Conservation (phyloP, 2,329 filamentous ascomycete species). For the Pseudocercospora macadamiae region DNA sequence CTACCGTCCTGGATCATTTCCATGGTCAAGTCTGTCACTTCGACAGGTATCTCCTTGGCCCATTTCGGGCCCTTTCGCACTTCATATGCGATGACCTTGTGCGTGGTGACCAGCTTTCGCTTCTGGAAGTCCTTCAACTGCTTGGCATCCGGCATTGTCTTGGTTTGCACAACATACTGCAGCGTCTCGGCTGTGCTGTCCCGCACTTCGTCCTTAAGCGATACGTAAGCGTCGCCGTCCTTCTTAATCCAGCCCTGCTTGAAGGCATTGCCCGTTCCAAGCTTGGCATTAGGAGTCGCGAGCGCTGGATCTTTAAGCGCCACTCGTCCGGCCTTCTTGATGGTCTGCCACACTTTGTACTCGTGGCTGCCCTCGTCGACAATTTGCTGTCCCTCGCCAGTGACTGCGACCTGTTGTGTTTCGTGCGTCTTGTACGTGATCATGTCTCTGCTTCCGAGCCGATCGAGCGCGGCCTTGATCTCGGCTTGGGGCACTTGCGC, state of each 20-base stretch:
- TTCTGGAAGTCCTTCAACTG: slow-evolving; percentile 82
- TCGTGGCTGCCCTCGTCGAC: slow-evolving; percentile 54
- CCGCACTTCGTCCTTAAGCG: slow-evolving; percentile 70
- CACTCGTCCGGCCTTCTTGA: slow-evolving; percentile 49
- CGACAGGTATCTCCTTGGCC: slow-evolving; percentile 82
- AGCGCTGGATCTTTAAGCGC: slow-evolving; percentile 58
- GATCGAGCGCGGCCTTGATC: slow-evolving; percentile 86
- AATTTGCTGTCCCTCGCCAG: slow-evolving; percentile 80
- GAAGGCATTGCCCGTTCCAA: slow-evolving; percentile 95
- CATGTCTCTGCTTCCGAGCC: slow-evolving; percentile 83
- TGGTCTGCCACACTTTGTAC: slow-evolving; percentile 54
- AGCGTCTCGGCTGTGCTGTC: slow-evolving; percentile 80
- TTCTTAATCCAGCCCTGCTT: slow-evolving; percentile 72
- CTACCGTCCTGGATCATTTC: slow-evolving; percentile 87
- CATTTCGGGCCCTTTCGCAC: slow-evolving; percentile 86
- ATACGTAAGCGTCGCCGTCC: slow-evolving; percentile 57
- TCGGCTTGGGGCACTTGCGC: slow-evolving; percentile 43
- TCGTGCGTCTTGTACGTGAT: slow-evolving; percentile 83
- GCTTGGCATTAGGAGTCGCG: slow-evolving; percentile 74
- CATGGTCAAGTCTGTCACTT: slow-evolving; percentile 91
- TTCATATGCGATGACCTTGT: slow-evolving; percentile 84
- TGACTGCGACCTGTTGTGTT: slow-evolving; percentile 74
- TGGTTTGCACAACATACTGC: slow-evolving; percentile 69
- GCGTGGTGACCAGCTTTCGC: slow-evolving; percentile 81
- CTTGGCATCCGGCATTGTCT: slow-evolving; percentile 73